Conservation (phyloP, 345 rosid genomes). For the Diplotaxis tenuifolia region DNA sequence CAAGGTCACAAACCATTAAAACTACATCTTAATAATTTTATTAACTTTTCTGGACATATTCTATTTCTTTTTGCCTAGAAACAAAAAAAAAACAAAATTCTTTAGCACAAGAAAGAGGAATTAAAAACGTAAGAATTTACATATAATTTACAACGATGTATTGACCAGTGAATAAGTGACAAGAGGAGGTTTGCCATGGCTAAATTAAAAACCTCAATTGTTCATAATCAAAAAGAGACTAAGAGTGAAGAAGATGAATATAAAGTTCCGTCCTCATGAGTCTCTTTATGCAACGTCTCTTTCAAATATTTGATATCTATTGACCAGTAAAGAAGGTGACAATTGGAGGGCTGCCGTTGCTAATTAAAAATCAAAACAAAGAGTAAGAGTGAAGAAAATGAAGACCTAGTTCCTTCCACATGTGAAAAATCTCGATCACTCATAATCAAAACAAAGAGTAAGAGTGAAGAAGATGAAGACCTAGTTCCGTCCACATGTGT, state of each 20-base stretch:
- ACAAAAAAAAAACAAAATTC: not conserved
- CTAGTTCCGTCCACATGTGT: not conserved
- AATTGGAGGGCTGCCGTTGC: no score
- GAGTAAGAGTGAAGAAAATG: no score
- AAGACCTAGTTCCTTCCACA: no score
- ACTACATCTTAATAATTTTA: not conserved
- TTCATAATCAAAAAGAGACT: not conserved
- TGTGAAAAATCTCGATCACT: not conserved
- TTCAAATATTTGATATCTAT: no score
- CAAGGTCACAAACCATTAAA: not conserved
- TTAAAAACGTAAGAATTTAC: not conserved
- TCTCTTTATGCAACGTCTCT: no score
- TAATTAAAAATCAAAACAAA: not conserved
- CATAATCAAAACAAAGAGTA: not conserved
- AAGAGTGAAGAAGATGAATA: no score
- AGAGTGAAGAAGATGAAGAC: not conserved
- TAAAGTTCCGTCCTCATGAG: no score
- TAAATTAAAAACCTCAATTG: not conserved
- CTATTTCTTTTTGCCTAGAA: not conserved
- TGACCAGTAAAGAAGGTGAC: no score
- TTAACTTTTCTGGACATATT: not conserved
- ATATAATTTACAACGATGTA: not conserved
- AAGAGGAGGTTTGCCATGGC: conserved; percentile 1
- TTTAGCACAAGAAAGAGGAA: not conserved
- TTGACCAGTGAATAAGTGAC: not conserved